Percentiles rank a stretch among this genome's conserved stretches.
These are phyloP conservation scores for Lentinula detonsa DNA, from an alignment of 768 basidiomycete species.

Conservation along the genomic window DNA sequence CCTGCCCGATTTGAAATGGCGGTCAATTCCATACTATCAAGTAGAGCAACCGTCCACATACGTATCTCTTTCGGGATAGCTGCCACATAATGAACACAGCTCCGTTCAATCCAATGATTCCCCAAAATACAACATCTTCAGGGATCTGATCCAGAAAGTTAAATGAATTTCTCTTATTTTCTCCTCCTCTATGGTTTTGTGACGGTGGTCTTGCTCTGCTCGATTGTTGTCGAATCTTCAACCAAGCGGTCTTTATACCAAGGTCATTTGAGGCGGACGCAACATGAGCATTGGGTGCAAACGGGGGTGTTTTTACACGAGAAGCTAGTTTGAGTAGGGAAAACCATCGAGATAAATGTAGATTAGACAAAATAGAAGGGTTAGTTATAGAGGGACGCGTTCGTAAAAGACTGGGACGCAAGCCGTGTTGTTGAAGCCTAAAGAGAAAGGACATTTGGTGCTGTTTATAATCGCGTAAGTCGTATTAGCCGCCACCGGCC, in stretches of 20 bases:
- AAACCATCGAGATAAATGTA: neutral
- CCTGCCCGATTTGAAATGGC: slow-evolving; percentile 15
- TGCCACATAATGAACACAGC: slow-evolving; percentile 58
- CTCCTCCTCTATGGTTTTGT: neutral
- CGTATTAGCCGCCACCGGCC: slow-evolving; percentile 7
- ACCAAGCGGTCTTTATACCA: neutral
- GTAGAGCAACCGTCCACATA: slow-evolving; percentile 12
- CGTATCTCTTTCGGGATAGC: slow-evolving; percentile 32
- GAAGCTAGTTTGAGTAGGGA: neutral
- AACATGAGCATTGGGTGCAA: neutral
- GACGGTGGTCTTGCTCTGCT: slow-evolving; percentile 1
- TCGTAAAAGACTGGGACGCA: neutral
- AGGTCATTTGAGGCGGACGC: neutral
- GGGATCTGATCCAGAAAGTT: slow-evolving; percentile 50
- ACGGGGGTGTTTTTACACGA: neutral
- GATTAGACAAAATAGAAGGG: neutral
- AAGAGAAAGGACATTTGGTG: slow-evolving; percentile 2
- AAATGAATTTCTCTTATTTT: slow-evolving; percentile 6
- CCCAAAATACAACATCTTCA: slow-evolving; percentile 46
- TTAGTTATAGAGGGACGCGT: neutral
- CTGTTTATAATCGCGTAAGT: neutral
- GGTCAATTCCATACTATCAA: neutral
- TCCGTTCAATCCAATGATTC: slow-evolving; percentile 60
- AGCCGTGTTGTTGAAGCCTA: neutral
- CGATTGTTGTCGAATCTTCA: neutral